Conservation (phyloP, 306 rosid genomes). For the Cicer bijugum region DNA sequence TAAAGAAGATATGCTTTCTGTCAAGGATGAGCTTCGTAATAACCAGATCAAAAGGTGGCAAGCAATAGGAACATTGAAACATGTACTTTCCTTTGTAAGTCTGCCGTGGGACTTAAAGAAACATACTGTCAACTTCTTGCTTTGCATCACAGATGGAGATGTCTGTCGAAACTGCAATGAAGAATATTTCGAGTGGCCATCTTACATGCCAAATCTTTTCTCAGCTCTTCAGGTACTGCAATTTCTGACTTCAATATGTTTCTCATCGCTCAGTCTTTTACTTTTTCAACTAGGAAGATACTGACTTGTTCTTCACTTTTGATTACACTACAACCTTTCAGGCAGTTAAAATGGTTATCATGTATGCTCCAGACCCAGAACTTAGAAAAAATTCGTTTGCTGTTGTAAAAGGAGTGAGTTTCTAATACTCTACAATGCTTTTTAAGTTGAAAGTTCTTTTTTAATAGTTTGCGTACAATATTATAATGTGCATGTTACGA, state of each 20-base stretch:
- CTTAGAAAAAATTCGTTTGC: constrained; percentile 67
- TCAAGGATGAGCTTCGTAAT: constrained; percentile 64
- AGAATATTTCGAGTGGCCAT: constrained; percentile 53
- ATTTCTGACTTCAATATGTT: constrained; percentile 7
- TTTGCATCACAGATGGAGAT: constrained; percentile 57
- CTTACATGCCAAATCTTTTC: constrained; percentile 65
- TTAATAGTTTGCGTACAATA: constrained; percentile 12
- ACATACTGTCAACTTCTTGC: constrained; percentile 71
- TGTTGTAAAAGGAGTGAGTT: constrained; percentile 70
- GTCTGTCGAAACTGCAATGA: constrained; percentile 45
- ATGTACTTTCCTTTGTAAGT: constrained; percentile 58
- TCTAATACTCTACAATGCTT: constrained; percentile 21
- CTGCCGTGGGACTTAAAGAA: constrained; percentile 82
- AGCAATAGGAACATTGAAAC: constrained; percentile 80
- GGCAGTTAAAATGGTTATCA: constrained; percentile 81
- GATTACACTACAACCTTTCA: constrained; percentile 51
- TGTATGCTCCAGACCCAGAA: constrained; percentile 63
- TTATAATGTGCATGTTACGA: constrained; percentile 9
- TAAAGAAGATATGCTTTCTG: constrained; percentile 56
- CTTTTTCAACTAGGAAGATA: constrained; percentile 32
- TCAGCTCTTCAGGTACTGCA: constrained; percentile 74
- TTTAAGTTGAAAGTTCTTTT: constrained; percentile 15
- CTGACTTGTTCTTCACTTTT: constrained; percentile 31
- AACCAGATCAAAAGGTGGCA: constrained; percentile 77
- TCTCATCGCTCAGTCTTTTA: constrained; percentile 6